phyloP scores from a whole-genome alignment of 2,329 filamentous ascomycete species.

The Alternaria consortialis region DNA sequence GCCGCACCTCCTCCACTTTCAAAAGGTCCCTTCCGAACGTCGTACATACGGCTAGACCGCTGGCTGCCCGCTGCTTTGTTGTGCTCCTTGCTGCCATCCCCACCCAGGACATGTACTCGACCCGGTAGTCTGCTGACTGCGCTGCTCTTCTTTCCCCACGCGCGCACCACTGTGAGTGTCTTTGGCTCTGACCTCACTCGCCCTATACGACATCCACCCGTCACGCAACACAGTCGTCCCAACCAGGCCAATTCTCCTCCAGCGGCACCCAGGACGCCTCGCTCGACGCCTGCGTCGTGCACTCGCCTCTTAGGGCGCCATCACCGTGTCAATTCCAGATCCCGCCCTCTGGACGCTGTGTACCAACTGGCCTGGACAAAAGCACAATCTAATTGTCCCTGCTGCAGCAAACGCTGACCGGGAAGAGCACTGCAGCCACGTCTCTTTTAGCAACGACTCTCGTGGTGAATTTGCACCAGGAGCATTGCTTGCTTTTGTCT shows the following conservation, averaged over 20 bases:
- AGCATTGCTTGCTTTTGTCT: conserved; percentile 38
- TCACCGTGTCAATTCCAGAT: conserved; percentile 32
- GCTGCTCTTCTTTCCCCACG: conserved; percentile 15
- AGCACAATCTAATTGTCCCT: conserved; percentile 29
- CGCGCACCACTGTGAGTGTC: conserved; percentile 3
- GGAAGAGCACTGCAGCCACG: conserved; percentile 46
- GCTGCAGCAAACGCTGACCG: conserved; percentile 23
- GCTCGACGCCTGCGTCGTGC: conserved; percentile 34
- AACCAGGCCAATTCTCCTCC: conserved; percentile 19
- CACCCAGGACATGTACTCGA: conserved; percentile 32
- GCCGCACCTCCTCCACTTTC: conserved; percentile 30
- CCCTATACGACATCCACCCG: conserved; percentile 39
- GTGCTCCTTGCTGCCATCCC: conserved; percentile 23
- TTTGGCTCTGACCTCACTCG: conserved; percentile 18
- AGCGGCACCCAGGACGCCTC: conserved; percentile 25
- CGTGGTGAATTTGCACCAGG: conserved; percentile 33
- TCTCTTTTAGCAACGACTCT: conserved; percentile 39
- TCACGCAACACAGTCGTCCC: conserved; percentile 20
- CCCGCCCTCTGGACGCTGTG: conserved; percentile 35
- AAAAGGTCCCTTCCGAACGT: conserved; percentile 33
- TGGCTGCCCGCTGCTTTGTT: conserved; percentile 35
- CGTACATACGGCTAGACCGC: conserved; percentile 43
- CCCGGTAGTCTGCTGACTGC: conserved; percentile 24
- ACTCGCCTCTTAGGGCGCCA: conserved; percentile 27
- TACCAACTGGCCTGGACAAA: conserved; percentile 16